Evolutionary conservation across 179 eudicot species (phyloP).

Genomic region (Corrigiola litoralis): DNA sequence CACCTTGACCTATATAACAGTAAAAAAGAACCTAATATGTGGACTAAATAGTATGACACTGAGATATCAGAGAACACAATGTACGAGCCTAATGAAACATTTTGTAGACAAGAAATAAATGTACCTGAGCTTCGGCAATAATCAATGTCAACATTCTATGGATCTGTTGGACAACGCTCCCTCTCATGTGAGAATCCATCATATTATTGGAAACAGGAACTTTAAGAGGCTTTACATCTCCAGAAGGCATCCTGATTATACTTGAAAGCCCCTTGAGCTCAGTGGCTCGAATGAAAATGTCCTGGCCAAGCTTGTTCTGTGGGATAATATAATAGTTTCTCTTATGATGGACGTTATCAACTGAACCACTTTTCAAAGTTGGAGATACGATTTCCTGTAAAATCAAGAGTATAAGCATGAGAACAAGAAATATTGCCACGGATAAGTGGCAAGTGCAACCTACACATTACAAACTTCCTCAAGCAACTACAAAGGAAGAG

Average conservation of each 20-base stretch:
- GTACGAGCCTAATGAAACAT: background rate
- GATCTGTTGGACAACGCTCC: constrained; percentile 42
- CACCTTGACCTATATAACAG: background rate
- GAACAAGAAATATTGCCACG: background rate
- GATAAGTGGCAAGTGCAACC: background rate
- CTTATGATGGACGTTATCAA: constrained; percentile 63
- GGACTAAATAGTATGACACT: background rate
- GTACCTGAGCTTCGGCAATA: constrained; percentile 85
- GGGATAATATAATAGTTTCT: constrained; percentile 73
- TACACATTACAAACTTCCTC: background rate
- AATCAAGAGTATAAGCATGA: background rate
- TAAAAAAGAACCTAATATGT: background rate
- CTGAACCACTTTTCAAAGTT: constrained; percentile 34
- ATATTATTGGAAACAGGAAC: constrained; percentile 85
- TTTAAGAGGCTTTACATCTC: constrained; percentile 70
- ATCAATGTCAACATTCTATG: constrained; percentile 70
- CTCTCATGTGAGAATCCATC: constrained; percentile 83
- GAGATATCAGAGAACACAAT: background rate
- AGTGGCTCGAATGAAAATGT: constrained; percentile 74
- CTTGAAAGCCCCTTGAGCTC: constrained; percentile 65
- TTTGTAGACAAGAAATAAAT: constrained; percentile 7
- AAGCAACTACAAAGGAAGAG: background rate
- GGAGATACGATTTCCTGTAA: constrained; percentile 69
- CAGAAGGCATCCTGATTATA: constrained; percentile 84
- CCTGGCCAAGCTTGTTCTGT: constrained; percentile 87